Evolutionary conservation across 192 early-diverging fungal genomes (phyloP).

Genomic region (Chytriomyces sp.): DNA sequence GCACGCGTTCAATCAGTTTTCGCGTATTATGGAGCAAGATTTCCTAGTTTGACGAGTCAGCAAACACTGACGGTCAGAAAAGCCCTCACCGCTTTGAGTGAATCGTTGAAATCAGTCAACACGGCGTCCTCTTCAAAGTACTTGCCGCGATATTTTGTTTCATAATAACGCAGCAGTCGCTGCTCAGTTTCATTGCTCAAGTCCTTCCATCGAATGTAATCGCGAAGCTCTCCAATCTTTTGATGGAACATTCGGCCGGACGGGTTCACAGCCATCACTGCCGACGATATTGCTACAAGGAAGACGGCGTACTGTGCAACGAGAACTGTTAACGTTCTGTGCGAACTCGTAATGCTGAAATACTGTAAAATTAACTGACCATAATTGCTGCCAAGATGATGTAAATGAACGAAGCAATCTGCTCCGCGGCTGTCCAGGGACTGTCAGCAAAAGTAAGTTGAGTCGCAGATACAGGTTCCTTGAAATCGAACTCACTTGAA

Average conservation of each 20-base stretch:
- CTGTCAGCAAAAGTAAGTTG: not conserved
- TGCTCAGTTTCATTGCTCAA: constrained; percentile 12
- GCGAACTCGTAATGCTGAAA: too few species aligned
- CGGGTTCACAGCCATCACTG: too few species aligned
- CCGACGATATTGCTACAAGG: too few species aligned
- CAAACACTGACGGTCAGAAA: too few species aligned
- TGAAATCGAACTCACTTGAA: not conserved
- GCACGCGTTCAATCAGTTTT: constrained; percentile 33
- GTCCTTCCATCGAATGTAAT: constrained; percentile 38
- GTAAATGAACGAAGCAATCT: not conserved
- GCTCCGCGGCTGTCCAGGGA: constrained; percentile 7
- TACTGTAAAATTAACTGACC: too few species aligned
- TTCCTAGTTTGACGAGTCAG: constrained; percentile 3
- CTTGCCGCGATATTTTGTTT: constrained; percentile 37
- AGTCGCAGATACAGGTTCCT: too few species aligned
- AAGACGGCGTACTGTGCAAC: too few species aligned
- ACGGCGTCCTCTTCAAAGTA: constrained; percentile 39
- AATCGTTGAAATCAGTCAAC: constrained; percentile 35
- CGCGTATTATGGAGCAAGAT: constrained; percentile 33
- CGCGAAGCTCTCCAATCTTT: not conserved
- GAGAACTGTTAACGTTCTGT: too few species aligned
- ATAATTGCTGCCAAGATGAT: too few species aligned
- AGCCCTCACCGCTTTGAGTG: constrained; percentile 35
- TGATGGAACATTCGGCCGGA: too few species aligned
- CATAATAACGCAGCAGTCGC: constrained; percentile 35